These are phyloP conservation scores for Leishmania aethiopica DNA, from an alignment of 208 protist genomes.

Conservation along the genomic window DNA sequence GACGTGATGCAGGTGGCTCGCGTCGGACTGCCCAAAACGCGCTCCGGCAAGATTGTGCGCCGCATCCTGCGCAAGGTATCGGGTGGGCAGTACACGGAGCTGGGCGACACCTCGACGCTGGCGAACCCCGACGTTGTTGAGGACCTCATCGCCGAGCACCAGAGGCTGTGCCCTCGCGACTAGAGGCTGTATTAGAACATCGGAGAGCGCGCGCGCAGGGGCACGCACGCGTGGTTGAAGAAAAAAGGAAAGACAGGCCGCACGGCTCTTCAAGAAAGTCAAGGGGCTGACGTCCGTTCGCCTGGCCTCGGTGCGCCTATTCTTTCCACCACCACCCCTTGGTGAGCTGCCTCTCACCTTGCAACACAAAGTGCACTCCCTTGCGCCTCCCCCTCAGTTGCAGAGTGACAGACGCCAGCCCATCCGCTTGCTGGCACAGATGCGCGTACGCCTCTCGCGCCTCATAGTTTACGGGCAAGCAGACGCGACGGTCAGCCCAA, in stretches of 20 bases:
- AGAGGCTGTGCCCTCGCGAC: constrained; percentile 7
- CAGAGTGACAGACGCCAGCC: not conserved
- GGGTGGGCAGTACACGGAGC: constrained; percentile 55
- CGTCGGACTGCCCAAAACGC: constrained; percentile 96
- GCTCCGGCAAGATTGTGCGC: constrained; percentile 98
- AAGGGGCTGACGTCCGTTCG: not conserved
- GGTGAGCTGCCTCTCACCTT: not conserved
- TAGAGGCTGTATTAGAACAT: not conserved
- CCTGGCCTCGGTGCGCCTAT: not conserved
- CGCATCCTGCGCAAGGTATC: constrained; percentile 98
- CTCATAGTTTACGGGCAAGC: not conserved
- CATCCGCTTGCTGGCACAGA: not conserved
- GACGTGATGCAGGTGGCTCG: constrained; percentile 87
- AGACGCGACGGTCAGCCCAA: not conserved
- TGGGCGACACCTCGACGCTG: constrained; percentile 95
- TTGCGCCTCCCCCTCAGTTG: not conserved
- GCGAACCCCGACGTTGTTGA: constrained; percentile 85
- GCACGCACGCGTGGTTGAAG: not conserved
- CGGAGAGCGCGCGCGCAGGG: not conserved
- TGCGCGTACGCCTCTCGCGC: not conserved
- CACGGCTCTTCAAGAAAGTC: not conserved
- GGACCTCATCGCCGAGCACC: constrained; percentile 20
- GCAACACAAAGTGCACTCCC: not conserved
- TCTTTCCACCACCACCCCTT: not conserved
- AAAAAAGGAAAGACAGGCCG: not conserved